Conservation (phyloP, 768 basidiomycete species). For the Mycena floridula region DNA sequence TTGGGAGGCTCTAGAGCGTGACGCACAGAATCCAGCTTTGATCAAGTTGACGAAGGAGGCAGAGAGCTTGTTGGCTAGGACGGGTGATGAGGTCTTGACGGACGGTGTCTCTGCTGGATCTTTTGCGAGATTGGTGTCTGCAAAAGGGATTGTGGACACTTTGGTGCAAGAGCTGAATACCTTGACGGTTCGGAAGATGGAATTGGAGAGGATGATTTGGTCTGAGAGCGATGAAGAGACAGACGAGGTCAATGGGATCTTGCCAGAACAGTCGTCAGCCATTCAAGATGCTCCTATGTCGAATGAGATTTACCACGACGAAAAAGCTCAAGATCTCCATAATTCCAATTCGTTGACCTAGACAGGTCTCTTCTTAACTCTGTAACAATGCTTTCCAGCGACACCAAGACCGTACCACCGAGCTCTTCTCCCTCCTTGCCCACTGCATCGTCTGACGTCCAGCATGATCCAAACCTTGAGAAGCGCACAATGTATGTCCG, state of each 20-base stretch:
- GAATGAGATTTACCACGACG: too few species aligned
- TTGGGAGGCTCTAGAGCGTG: constrained; percentile 29
- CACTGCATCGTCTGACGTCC: too few species aligned
- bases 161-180: constrained; percentile 53
- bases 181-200: constrained; percentile 47
- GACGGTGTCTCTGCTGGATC: constrained; percentile 34
- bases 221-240: too few species aligned
- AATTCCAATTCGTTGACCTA: too few species aligned
- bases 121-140: constrained; percentile 44
- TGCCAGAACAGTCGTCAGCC: not conserved
- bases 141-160: constrained; percentile 41
- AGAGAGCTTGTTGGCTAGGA: constrained; percentile 23
- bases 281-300: too few species aligned
- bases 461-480: too few species aligned
- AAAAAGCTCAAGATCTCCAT: too few species aligned
- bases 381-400: too few species aligned
- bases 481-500: too few species aligned
- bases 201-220: constrained; percentile 30
- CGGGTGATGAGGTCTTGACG: constrained; percentile 25
- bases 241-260: not conserved
- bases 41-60: constrained; percentile 31
- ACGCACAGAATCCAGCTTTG: constrained; percentile 14
- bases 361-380: too few species aligned
- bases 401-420: too few species aligned
- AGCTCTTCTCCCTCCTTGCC: too few species aligned